Evolutionary conservation across 345 rosid species (phyloP).

Genomic region (Psidium guajava): DNA sequence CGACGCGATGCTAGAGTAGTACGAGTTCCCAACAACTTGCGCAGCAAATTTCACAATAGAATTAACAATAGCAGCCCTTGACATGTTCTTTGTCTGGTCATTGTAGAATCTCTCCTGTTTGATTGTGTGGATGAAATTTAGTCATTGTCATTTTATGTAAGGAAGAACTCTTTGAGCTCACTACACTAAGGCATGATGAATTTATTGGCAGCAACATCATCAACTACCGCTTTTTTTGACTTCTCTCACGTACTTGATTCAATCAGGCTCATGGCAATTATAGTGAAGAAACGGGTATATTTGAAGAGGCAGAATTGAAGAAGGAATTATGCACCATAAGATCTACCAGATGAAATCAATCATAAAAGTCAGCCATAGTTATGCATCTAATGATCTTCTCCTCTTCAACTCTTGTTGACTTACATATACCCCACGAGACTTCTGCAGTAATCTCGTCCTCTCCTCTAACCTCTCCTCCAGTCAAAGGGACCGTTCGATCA

Average conservation of each 20-base stretch:
- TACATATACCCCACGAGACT: not conserved
- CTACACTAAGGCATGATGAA: not conserved
- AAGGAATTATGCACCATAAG: not conserved
- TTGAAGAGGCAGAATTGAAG: not conserved
- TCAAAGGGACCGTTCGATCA: not conserved
- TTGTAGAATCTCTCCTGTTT: constrained; percentile 67
- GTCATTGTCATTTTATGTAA: not conserved
- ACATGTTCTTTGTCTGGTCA: constrained; percentile 38
- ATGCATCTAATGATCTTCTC: not conserved
- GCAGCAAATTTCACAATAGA: constrained; percentile 42
- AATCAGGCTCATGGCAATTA: not conserved
- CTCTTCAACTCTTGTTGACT: not conserved
- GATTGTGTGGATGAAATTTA: not conserved
- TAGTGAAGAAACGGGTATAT: not conserved
- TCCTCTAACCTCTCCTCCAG: not conserved
- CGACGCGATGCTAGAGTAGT: constrained; percentile 27
- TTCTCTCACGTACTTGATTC: not conserved
- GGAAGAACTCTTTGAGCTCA: not conserved
- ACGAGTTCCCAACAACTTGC: constrained; percentile 45
- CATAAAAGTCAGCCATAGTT: not conserved
- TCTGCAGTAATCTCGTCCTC: not conserved
- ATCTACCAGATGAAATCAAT: not conserved
- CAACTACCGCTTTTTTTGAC: not conserved
- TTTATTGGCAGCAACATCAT: not conserved
- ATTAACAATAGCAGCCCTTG: constrained; percentile 46